Base-by-base conservation (phyloP, 2,329 filamentous ascomycete genomes). In the Chaetomium olivaceum region DNA sequence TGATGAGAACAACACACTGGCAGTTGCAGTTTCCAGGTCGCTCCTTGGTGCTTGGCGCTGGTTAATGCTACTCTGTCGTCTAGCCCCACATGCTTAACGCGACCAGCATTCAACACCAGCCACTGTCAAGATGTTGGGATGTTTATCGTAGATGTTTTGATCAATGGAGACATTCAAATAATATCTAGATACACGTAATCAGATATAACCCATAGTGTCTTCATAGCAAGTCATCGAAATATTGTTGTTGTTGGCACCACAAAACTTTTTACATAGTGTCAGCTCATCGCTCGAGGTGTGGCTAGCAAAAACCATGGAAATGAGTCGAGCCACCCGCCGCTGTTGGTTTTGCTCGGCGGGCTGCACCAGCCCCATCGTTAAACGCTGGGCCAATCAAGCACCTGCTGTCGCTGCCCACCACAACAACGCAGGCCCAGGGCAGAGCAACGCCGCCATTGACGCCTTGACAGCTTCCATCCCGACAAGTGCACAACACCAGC, bases 371-470 rank as follows among this genome's bases (percentile, higher is more conserved):
- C 63, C 52, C 52, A 27, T 68, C 66, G 65, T 59, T 60, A 33
- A 21, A 23, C 46, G 64, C 43, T 54, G 64, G 73, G 71, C 78
- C 78, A 80, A 80, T 80, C 75, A 79, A 61, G 48, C 63, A 62
- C 69, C 68, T 58, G 65, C 65, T 70, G 69, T 67, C 67, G 71
- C 72, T 11, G 73, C 73, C 74, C 74, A 79, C 77, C 77, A 80
- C 76, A 80, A 80, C 77, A 79, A 78, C 73, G 76, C 75, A 76
- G 77, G 70, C 68, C 70, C 16, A 67, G 64, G 64, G 33, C 54
- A 68, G 62, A 63, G 57, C 55, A 63, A 64, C 64, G 59, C 48
- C 62, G 52, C 52, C 21, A 16, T 67, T 67, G 69, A 67, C 67
- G 64, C 67, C 68, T 63, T 67, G 65, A 58, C 67, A 63, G 64